Conservation (phyloP, 768 basidiomycete species). For the Psilocybe cyanescens region DNA sequence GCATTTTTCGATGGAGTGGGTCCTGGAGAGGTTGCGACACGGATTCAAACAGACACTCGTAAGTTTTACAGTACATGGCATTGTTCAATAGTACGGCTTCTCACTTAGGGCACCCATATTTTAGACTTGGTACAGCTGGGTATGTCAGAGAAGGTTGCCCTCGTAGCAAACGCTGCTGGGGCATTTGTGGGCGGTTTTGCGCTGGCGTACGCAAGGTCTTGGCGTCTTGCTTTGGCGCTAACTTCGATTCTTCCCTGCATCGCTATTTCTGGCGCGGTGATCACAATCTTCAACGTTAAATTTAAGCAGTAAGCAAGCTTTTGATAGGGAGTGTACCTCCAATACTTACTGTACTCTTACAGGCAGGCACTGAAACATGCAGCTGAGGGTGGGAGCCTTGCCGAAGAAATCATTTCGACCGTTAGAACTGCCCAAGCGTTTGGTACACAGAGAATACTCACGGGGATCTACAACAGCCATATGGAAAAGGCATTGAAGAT, state of each 20-base stretch:
- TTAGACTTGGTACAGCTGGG: slow-evolving; percentile 87
- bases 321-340: slow-evolving; percentile 8
- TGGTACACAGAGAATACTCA: slow-evolving; percentile 69
- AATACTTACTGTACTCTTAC: neutral
- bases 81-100: neutral
- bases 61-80: slow-evolving; percentile 20
- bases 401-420: slow-evolving; percentile 90
- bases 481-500: slow-evolving; percentile 52
- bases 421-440: slow-evolving; percentile 91
- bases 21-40: slow-evolving; percentile 89
- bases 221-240: slow-evolving; percentile 84
- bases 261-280: slow-evolving; percentile 64
- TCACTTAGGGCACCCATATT: slow-evolving; percentile 9
- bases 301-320: slow-evolving; percentile 61
- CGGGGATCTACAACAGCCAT: slow-evolving; percentile 64
- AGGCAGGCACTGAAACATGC: slow-evolving; percentile 61
- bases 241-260: slow-evolving; percentile 85
- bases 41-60: slow-evolving; percentile 88
- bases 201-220: slow-evolving; percentile 66
- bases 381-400: slow-evolving; percentile 80
- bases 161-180: slow-evolving; percentile 60
- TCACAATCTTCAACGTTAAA: slow-evolving; percentile 57
- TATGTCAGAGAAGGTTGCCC: slow-evolving; percentile 84
- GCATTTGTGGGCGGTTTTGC: slow-evolving; percentile 82
- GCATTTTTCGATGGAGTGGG: slow-evolving; percentile 89